These are phyloP conservation scores for Triticum urartu DNA, from an alignment of 176 grass and related monocot species.

Conservation along the genomic window DNA sequence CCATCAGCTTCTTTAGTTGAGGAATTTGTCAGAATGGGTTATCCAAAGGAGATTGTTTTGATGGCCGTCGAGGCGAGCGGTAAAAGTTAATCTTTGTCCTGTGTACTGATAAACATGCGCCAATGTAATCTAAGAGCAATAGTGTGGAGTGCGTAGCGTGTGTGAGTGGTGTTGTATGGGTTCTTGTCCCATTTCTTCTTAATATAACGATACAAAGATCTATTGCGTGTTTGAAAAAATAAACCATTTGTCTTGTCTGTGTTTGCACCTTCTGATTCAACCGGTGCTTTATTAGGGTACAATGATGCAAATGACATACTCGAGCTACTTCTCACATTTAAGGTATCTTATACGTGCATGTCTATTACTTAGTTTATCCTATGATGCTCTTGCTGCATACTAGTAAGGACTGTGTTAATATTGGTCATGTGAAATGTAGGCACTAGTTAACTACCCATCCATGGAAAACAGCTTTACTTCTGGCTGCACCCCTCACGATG, in stretches of 20 bases:
- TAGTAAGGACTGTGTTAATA: neutral
- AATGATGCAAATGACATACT: conserved; percentile 53
- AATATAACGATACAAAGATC: no score
- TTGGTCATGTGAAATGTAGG: conserved; percentile 41
- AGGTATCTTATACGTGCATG: conserved; percentile 22
- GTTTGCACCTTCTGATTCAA: conserved; percentile 3
- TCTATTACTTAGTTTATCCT: conserved; percentile 2
- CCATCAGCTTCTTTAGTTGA: conserved; percentile 30
- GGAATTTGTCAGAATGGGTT: conserved; percentile 48
- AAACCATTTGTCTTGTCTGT: neutral
- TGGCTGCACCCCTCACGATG: conserved; percentile 9
- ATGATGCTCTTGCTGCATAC: neutral
- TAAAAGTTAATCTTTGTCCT: neutral
- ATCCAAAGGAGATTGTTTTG: conserved; percentile 34
- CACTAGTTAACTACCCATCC: conserved; percentile 34
- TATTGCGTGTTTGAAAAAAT: no score
- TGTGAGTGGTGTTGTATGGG: no score
- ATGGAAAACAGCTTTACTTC: conserved; percentile 1
- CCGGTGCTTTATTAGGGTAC: conserved; percentile 46
- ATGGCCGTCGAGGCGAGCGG: conserved; percentile 3
- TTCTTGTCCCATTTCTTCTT: no score
- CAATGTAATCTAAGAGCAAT: no score
- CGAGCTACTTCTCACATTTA: conserved; percentile 57
- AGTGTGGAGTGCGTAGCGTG: no score
- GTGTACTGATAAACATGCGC: no score